Conservation (phyloP, 1,284 basidiomycete genomes). For the Cutaneotrichosporon arboriforme region DNA sequence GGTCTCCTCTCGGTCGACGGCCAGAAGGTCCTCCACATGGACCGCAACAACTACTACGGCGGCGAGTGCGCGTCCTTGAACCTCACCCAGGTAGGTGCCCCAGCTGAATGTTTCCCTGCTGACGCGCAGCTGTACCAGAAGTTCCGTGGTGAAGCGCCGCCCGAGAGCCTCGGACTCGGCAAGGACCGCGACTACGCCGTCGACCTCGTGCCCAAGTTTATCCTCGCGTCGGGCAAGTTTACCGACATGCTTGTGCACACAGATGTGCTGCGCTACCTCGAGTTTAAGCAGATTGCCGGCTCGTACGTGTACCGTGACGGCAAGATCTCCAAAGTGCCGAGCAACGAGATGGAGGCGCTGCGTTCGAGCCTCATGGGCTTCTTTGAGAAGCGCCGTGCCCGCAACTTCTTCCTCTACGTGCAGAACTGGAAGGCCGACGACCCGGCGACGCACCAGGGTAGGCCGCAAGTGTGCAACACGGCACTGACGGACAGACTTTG, state of each 20-base stretch:
- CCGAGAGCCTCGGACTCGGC: slow-evolving; percentile 62
- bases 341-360: slow-evolving; percentile 96
- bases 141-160: slow-evolving; percentile 64
- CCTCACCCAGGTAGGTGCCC: slow-evolving; percentile 76
- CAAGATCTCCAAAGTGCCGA: slow-evolving; percentile 94
- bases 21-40: slow-evolving; percentile 99
- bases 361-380: slow-evolving; percentile 92
- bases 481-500: slow-evolving; percentile 57
- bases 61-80: slow-evolving; percentile 96
- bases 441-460: slow-evolving; percentile 90
- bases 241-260: slow-evolving; percentile 98
- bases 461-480: slow-evolving; percentile 16
- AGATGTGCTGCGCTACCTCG: slow-evolving; percentile 96
- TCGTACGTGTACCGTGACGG: slow-evolving; percentile 97
- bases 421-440: slow-evolving; percentile 94
- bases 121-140: slow-evolving; percentile 82
- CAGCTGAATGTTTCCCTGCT: background rate
- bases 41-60: slow-evolving; percentile 98
- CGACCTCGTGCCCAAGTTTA: slow-evolving; percentile 91
- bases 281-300: slow-evolving; percentile 99
- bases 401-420: slow-evolving; percentile 98
- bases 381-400: slow-evolving; percentile 96
- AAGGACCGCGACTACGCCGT: slow-evolving; percentile 94
- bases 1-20: slow-evolving; percentile 95
- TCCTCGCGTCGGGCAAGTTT: slow-evolving; percentile 96